Evolutionary conservation across 805 yeast genomes (phyloP), one percentile per base, ranked within the genome.

Genomic region (Jamesozyma gamospora): DNA sequence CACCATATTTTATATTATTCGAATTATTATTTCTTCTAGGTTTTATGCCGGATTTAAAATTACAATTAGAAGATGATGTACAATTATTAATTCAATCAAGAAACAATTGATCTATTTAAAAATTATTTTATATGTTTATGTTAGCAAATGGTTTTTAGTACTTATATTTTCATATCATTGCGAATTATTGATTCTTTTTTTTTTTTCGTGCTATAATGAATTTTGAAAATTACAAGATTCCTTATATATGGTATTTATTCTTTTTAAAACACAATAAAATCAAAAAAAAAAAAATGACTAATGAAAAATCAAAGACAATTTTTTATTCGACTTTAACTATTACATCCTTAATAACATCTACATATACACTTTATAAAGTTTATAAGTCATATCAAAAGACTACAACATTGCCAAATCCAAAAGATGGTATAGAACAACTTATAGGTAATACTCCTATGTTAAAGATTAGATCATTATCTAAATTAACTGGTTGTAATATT

Each of bases 361-460:
- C 32, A 3, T 41, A 34, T n/a, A 28, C 38, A 4, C 3, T 21
- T 4, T 41, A 41, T 18, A 34, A 26, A 27, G 28, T 34, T 7
- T 34, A 26, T 27, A 8, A 21, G 13, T 15, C n/a, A n/a, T 19
- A 14, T 5, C 3, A 7, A 24, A 18, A n/a, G 12, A 4, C 11
- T 3, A 4, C 19, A 13, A n/a, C 39, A 14, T 35, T 38, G 4
- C 35, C 36, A 21, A 21, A 35, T 8, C 34, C 36, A 2, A 59
- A 54, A 26, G 48, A 65, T n/a, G 90, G 88, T 8, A 71, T 84
- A 1, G 81, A 77, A 35, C 86, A 82, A 12, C 71, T 87, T 15
- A 86, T 90, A 16, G 98, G 98, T 0, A 78, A 87, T 58, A 90
- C 98, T 1, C 96, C 95, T 1, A 53, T 90, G 59, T 77, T 90